Conservation (phyloP, 164 flowering plant genomes). For the Macadamia tetraphylla region DNA sequence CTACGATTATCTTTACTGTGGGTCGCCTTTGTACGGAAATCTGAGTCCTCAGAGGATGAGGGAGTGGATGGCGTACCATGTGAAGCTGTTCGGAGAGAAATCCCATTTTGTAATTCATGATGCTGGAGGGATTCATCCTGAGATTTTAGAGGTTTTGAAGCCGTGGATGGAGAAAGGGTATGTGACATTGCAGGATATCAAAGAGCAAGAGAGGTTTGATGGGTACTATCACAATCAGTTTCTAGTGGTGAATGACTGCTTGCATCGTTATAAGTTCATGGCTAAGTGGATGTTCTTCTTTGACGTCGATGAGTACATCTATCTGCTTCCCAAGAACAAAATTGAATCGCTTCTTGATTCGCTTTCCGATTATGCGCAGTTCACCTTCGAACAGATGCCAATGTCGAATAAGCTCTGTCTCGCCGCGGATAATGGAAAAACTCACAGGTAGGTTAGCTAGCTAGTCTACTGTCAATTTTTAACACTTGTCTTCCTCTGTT, state of each 20-base stretch:
- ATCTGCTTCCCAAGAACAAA: slow-evolving; percentile 50
- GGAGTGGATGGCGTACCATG: slow-evolving; percentile 95
- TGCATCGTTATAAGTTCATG: slow-evolving; percentile 68
- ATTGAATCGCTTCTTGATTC: slow-evolving; percentile 50
- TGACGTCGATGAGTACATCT: slow-evolving; percentile 89
- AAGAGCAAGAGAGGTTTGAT: slow-evolving; percentile 80
- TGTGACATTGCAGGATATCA: slow-evolving; percentile 81
- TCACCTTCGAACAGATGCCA: slow-evolving; percentile 88
- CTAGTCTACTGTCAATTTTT: too few species aligned
- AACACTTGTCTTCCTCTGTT: background rate
- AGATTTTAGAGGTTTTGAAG: slow-evolving; percentile 66
- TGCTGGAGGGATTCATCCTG: slow-evolving; percentile 87
- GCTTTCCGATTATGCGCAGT: slow-evolving; percentile 51
- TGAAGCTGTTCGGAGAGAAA: slow-evolving; percentile 53
- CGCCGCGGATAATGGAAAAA: slow-evolving; percentile 33
- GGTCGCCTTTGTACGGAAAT: slow-evolving; percentile 71
- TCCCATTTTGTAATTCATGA: slow-evolving; percentile 89
- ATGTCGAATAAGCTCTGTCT: slow-evolving; percentile 75
- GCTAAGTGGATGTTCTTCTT: slow-evolving; percentile 96
- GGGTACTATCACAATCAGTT: slow-evolving; percentile 98
- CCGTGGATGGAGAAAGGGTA: slow-evolving; percentile 95
- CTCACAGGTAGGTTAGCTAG: slow-evolving; percentile 39
- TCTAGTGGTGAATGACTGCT: slow-evolving; percentile 82
- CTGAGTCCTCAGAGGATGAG: slow-evolving; percentile 80
- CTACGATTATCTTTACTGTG: slow-evolving; percentile 83